Evolutionary conservation across 2,329 filamentous ascomycete species (phyloP).

Genomic region (Parastagonospora nodorum): DNA sequence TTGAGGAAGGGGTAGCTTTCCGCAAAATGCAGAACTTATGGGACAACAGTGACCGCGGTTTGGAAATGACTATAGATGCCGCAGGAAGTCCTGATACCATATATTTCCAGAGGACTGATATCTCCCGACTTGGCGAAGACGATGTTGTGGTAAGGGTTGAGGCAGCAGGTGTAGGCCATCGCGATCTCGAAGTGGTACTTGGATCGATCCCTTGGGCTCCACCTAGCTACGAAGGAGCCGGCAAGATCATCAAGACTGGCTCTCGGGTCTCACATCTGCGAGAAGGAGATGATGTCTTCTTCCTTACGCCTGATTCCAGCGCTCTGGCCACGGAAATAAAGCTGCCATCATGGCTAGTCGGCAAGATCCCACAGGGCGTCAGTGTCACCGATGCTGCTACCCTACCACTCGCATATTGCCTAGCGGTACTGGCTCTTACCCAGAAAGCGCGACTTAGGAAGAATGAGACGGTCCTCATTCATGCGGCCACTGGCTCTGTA

Average conservation of each 20-base stretch:
- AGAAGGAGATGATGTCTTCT: not conserved
- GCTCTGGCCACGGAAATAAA: too few relatives aligned
- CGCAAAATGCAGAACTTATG: not conserved
- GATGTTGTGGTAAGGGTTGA: not conserved
- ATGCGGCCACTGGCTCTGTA: slow-evolving; percentile 28
- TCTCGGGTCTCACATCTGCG: not conserved
- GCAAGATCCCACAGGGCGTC: not conserved
- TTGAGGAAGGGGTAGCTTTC: not conserved
- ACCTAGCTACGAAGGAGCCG: not conserved
- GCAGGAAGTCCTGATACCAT: not conserved
- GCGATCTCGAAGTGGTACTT: not conserved
- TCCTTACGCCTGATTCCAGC: not conserved
- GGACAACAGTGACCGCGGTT: not conserved
- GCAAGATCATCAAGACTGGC: not conserved
- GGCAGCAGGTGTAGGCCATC: not conserved
- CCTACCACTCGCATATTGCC: not conserved
- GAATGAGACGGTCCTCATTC: slow-evolving; percentile 39
- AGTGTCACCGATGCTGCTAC: not conserved
- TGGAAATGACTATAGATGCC: not conserved
- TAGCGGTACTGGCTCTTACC: not conserved
- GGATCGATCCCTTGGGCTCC: not conserved
- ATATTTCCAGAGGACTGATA: not conserved
- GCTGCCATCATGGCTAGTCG: not conserved
- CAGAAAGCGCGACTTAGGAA: slow-evolving; percentile 21
- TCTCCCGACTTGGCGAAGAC: not conserved